Evolutionary conservation across 495 filamentous ascomycete genomes (phyloP).

Genomic region (Tetracladium setigerum): DNA sequence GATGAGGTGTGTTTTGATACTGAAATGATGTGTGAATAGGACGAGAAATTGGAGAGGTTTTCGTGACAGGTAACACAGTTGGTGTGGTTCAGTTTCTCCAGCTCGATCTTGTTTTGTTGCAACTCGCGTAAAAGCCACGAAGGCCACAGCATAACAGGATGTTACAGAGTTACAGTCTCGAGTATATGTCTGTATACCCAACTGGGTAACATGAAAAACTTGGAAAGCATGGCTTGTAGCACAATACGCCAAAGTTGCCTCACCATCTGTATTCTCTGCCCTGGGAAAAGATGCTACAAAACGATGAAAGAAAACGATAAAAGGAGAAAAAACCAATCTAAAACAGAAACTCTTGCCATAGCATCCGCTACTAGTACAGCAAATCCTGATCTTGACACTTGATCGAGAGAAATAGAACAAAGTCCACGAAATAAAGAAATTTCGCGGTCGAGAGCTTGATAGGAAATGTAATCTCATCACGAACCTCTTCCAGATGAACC

Average conservation of each 20-base stretch:
- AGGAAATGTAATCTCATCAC: neutral
- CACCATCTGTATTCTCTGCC: no score
- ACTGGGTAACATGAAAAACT: no score
- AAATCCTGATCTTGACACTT: neutral
- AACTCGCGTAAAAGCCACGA: no score
- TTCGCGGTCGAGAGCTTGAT: neutral
- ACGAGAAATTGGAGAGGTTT: no score
- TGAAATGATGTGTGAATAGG: no score
- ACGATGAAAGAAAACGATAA: neutral
- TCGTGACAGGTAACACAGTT: no score
- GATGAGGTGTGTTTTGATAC: neutral
- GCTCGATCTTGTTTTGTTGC: no score
- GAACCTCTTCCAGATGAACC: constrained; percentile 15
- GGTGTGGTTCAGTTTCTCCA: no score
- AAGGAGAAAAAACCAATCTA: neutral
- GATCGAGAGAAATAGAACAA: neutral
- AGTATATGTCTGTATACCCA: neutral
- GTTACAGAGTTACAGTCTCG: neutral
- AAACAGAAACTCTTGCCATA: neutral
- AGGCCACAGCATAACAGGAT: neutral
- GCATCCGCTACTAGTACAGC: neutral
- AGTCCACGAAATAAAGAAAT: neutral
- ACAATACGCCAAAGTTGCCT: no score
- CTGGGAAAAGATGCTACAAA: neutral
- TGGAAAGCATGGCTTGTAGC: no score